A percentile compares a stretch with the other conserved stretches of the same genome.
These are phyloP conservation scores for Centrapalus pauciflorus DNA, from an alignment of 129 eudicot species.

Conservation along the genomic window DNA sequence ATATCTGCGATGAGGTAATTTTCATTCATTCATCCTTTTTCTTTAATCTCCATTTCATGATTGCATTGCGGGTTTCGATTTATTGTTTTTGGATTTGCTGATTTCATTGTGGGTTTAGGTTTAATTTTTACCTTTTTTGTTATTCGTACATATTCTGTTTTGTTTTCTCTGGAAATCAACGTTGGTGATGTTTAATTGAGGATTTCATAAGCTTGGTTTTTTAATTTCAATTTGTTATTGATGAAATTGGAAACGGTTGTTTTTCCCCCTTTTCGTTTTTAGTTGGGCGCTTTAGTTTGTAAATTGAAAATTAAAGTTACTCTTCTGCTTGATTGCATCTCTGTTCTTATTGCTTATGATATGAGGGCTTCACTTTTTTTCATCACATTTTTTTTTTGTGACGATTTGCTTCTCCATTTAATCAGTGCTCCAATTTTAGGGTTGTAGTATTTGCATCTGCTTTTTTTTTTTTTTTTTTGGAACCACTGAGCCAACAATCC, in stretches of 20 bases:
- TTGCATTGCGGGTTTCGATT: slow-evolving; percentile 18
- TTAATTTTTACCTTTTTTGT: background rate
- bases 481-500: background rate
- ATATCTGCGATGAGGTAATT: slow-evolving; percentile 55
- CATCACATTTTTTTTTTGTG: slow-evolving; percentile 6
- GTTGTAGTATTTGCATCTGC: background rate
- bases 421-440: background rate
- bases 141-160: background rate
- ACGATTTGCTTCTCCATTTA: background rate
- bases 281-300: background rate
- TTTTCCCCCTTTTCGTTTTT: background rate
- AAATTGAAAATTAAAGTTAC: background rate
- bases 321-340: background rate
- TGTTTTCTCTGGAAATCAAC: background rate
- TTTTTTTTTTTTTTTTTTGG: slow-evolving; percentile 7
- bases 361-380: background rate
- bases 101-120: background rate
- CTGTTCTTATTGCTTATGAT: background rate
- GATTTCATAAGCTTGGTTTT: background rate
- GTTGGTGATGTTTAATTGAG: background rate
- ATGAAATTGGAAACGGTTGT: background rate
- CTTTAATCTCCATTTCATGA: background rate
- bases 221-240: slow-evolving; percentile 1
- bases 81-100: slow-evolving; percentile 7
- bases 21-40: background rate